Evolutionary conservation across 2,329 filamentous ascomycete species (phyloP), one percentile per base, ranked within the genome.

Genomic region (Acephala macrosclerotiorum): DNA sequence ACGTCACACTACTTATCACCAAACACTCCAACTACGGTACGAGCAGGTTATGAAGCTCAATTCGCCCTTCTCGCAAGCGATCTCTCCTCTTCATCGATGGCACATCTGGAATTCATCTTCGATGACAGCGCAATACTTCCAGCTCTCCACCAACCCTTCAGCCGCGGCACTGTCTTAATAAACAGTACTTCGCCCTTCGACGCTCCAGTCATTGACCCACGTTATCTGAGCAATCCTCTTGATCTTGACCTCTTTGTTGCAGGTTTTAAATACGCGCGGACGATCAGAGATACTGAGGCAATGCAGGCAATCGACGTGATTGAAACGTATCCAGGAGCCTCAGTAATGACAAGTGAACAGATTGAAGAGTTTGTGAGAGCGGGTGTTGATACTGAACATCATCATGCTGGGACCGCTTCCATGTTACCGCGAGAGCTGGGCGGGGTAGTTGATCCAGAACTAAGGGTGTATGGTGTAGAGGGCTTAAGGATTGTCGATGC

Each of bases 141-240:
- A 45, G 55, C 38, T 20, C 60, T 65, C 16, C 59, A 61, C 18
- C 61, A 65, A 51, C 67, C 67, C 2, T 68, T 68, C 59, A 64
- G 60, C 42, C 55, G 67, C 20, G 67, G 65, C 20, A 63, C 51
- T 36, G 58, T 70, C 22, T 25, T 12, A 49, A 63, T 68, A 1
- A 68, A 70, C 29, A 60, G 66, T 25, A 69, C 63, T 25, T 65
- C 62, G 1, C 70, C 78, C 57, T 68, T 66, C 45, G 73, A 55
- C 45, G 75, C 75, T 64, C 72, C 73, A 26, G 75, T 76, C 16
- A 79, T 74, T 66, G 73, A 74, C n/a, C 74, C 74, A 16, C 74
- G 76, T 25, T 74, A 77, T 38, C 73, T 72, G 1, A 72, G 73
- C 18, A 80, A 80, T 65, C 78, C 77, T 2, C 66, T 51, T 3